phyloP scores from a whole-genome alignment of 306 rosid genomes.

The Vigna radiata region DNA sequence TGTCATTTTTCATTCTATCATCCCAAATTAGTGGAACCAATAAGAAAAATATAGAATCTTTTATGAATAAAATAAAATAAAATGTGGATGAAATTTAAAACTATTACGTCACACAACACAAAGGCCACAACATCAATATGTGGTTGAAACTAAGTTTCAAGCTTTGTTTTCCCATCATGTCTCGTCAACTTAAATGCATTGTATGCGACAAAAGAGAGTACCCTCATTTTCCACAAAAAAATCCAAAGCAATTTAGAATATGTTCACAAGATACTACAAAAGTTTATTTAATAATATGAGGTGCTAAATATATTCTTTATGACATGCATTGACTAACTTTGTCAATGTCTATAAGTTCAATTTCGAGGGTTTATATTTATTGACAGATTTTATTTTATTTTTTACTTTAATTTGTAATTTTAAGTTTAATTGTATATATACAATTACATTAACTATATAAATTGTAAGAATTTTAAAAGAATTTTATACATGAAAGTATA shows the following conservation, averaged over 20 bases:
- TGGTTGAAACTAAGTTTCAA: conserved; percentile 2
- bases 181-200: background rate
- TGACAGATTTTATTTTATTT: too few species aligned
- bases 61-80: background rate
- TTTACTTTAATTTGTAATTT: too few species aligned
- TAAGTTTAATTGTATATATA: too few species aligned
- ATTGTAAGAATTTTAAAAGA: too few species aligned
- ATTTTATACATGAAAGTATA: too few species aligned
- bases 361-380: background rate
- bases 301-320: background rate
- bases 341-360: background rate
- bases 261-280: background rate
- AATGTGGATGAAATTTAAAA: background rate
- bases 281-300: background rate
- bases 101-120: too few species aligned
- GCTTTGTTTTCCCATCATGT: background rate
- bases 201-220: background rate
- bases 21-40: conserved; percentile 25
- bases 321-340: background rate
- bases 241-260: background rate
- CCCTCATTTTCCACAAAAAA: background rate
- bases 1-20: background rate
- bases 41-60: background rate
- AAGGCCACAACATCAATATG: background rate
- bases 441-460: too few species aligned